A percentile compares a stretch with the other conserved stretches of the same genome.
These are phyloP conservation scores for Annulohypoxylon truncatum DNA, from an alignment of 2,329 filamentous ascomycete species.

Conservation along the genomic window DNA sequence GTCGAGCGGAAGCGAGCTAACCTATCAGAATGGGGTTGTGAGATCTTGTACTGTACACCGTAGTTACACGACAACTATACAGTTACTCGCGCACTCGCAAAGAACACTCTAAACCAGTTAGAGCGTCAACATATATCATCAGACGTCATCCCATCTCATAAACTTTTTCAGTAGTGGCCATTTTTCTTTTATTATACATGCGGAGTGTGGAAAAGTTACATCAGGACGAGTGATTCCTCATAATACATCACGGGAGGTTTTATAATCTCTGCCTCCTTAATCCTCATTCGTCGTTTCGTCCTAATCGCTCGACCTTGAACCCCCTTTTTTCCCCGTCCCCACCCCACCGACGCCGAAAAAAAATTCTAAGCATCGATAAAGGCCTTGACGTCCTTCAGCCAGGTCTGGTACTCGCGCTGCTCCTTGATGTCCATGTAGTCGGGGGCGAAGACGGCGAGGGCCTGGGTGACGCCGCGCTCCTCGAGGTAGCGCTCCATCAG, in stretches of 20 bases:
- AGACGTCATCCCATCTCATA: background rate
- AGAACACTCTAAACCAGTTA: too few species aligned
- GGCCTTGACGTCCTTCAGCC: constrained; percentile 87
- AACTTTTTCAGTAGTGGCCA: constrained; percentile 13
- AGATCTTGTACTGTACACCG: too few species aligned
- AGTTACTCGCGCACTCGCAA: too few species aligned
- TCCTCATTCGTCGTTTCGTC: background rate
- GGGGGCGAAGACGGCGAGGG: constrained; percentile 88
- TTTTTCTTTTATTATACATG: constrained; percentile 35
- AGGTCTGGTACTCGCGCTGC: constrained; percentile 94
- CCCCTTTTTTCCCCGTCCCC: background rate
- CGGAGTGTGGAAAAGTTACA: constrained; percentile 36
- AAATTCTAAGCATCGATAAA: constrained; percentile 74
- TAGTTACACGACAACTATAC: too few species aligned
- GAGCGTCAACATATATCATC: too few species aligned
- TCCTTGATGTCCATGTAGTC: constrained; percentile 99
- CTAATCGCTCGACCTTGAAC: background rate
- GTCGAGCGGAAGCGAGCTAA: too few species aligned
- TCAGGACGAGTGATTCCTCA: constrained; percentile 28
- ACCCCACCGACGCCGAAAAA: constrained; percentile 52
- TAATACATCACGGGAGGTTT: constrained; percentile 19
- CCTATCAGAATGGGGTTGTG: too few species aligned
- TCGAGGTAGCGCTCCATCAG: constrained; percentile 94
- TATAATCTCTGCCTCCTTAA: constrained; percentile 14
- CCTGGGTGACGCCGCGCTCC: constrained; percentile 89